Evolutionary conservation across 208 protist genomes (phyloP).

Genomic region (Willaertia magna): DNA sequence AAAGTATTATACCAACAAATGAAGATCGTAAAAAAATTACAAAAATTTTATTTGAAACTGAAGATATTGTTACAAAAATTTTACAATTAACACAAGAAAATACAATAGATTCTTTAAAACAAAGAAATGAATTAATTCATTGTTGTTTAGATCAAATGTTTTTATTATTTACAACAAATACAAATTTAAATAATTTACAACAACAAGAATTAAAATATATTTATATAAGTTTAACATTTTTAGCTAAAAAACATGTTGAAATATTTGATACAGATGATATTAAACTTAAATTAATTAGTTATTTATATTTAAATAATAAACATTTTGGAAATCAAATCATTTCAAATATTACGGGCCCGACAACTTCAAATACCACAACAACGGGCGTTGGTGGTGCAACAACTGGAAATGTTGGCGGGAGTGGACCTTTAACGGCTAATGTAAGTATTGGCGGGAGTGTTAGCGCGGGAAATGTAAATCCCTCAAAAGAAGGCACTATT

Average conservation of each 20-base stretch:
- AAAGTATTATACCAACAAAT: too few relatives aligned
- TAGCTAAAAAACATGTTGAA: neutral
- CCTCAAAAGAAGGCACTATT: too few relatives aligned
- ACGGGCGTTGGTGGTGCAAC: neutral
- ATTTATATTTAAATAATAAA: neutral
- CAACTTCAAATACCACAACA: too few relatives aligned
- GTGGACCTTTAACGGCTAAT: neutral
- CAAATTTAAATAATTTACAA: neutral
- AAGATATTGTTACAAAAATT: neutral
- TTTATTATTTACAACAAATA: neutral
- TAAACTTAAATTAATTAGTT: neutral
- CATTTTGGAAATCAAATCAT: neutral
- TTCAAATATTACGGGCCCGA: neutral
- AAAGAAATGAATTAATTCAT: neutral
- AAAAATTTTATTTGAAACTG: neutral
- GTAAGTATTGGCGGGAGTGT: neutral
- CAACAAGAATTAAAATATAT: neutral
- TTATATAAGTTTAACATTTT: neutral
- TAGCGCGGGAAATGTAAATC: too few relatives aligned
- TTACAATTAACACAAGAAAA: neutral
- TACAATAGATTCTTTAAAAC: neutral
- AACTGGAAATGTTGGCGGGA: neutral
- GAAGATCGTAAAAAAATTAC: too few relatives aligned
- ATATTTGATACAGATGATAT: neutral
- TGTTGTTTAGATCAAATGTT: neutral